These are phyloP conservation scores for Talaromyces sp. DNA, from an alignment of 2,329 filamentous ascomycete species.

Conservation along the genomic window DNA sequence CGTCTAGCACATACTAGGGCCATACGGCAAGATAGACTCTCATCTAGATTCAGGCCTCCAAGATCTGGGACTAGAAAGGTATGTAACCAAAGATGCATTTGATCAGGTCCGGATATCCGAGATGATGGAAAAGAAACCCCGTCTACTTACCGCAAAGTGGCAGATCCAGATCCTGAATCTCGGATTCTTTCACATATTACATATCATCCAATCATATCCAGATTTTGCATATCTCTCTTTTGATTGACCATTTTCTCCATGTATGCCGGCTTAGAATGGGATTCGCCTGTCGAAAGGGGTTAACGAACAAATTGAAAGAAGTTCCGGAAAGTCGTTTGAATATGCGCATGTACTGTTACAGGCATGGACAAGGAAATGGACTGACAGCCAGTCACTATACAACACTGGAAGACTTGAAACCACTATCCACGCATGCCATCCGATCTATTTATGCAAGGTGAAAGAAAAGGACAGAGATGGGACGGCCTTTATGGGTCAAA, in stretches of 20 bases:
- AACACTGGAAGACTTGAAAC: not conserved
- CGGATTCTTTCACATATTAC: not conserved
- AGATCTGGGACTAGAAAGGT: not conserved
- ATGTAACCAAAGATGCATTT: not conserved
- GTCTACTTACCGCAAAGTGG: not conserved
- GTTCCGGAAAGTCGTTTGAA: not conserved
- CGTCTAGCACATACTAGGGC: not conserved
- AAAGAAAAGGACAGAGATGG: not conserved
- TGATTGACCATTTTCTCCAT: not conserved
- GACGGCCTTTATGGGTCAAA: not conserved
- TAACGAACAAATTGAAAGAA: not conserved
- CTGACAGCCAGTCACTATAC: not conserved
- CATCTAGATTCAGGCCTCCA: not conserved
- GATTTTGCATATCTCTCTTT: not conserved
- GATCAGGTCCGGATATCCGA: not conserved
- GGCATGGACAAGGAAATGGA: not conserved
- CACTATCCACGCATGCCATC: not conserved
- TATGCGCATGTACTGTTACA: not conserved
- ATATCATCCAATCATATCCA: not conserved
- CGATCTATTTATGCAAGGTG: constrained; percentile 5
- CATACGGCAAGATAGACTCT: not conserved
- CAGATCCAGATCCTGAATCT: not conserved
- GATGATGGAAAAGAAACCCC: not conserved
- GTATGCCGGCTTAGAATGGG: not conserved
- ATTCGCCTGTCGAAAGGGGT: not conserved